These are phyloP conservation scores for Nakataea oryzae DNA, from an alignment of 2,329 filamentous ascomycete species.

Conservation along the genomic window DNA sequence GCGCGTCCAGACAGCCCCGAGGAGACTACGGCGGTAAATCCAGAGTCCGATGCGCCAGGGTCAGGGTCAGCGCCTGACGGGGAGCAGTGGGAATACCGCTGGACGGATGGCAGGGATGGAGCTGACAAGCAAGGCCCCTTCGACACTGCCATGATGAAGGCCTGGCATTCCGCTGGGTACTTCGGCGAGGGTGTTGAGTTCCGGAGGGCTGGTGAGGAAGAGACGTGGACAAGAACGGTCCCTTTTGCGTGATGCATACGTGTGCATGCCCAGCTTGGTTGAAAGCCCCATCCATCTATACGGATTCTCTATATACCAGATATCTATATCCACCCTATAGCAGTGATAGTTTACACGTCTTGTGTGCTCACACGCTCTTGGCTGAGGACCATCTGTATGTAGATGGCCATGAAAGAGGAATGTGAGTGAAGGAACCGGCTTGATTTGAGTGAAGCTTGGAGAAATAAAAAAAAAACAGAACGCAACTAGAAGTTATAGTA, in stretches of 20 bases:
- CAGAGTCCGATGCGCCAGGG: not conserved
- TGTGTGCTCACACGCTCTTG: too few relatives aligned
- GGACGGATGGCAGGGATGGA: slow-evolving; percentile 79
- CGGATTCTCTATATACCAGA: not conserved
- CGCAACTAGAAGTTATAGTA: too few relatives aligned
- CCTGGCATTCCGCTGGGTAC: slow-evolving; percentile 86
- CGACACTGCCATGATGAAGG: slow-evolving; percentile 73
- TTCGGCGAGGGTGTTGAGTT: slow-evolving; percentile 87
- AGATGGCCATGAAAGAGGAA: too few relatives aligned
- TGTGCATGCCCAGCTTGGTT: not conserved
- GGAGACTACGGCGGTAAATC: not conserved
- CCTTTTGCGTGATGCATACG: slow-evolving; percentile 12
- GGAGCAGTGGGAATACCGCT: slow-evolving; percentile 74
- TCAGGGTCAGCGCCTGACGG: slow-evolving; percentile 5
- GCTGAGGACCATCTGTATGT: too few relatives aligned
- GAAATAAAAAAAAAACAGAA: too few relatives aligned
- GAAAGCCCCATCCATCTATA: not conserved
- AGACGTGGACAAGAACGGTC: slow-evolving; percentile 39
- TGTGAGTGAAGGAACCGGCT: too few relatives aligned
- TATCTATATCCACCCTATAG: not conserved
- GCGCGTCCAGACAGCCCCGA: not conserved
- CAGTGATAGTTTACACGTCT: too few relatives aligned
- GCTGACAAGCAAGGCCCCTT: slow-evolving; percentile 78
- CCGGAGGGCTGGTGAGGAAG: slow-evolving; percentile 43
- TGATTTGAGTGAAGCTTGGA: too few relatives aligned